These are phyloP conservation scores for Tuber microsphaerosporum DNA, from an alignment of 495 filamentous ascomycete genomes.

Conservation along the genomic window DNA sequence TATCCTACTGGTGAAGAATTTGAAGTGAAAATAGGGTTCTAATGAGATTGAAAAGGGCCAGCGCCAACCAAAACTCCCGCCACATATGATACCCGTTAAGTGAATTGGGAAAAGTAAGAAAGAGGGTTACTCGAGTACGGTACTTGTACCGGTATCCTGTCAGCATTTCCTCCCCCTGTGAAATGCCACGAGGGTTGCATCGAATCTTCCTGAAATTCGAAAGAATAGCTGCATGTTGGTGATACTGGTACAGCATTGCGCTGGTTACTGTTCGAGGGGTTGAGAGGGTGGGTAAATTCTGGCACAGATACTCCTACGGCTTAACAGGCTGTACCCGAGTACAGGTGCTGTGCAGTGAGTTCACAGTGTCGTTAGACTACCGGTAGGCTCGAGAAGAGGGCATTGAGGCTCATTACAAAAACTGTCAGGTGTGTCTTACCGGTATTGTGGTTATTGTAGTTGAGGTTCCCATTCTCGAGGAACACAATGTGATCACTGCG, in stretches of 20 bases:
- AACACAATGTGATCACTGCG: neutral
- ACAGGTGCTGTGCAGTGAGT: neutral
- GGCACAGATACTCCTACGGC: neutral
- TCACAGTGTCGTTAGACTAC: too few species aligned
- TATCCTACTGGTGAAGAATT: neutral
- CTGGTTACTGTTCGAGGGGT: neutral
- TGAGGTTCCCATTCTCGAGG: neutral
- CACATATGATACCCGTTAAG: neutral
- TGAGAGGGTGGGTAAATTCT: neutral
- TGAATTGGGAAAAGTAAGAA: neutral
- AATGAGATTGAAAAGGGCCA: neutral
- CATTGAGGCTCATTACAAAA: neutral
- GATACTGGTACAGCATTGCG: neutral
- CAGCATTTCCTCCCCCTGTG: neutral
- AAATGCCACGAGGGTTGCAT: conserved; percentile 5
- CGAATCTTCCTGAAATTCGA: neutral
- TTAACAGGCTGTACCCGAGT: neutral
- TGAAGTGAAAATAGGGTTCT: neutral
- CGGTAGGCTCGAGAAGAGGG: neutral
- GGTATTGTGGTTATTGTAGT: neutral
- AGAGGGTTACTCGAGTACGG: neutral
- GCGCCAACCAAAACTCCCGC: neutral
- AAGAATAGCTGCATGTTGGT: too few species aligned
- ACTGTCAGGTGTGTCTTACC: neutral
- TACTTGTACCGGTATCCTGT: neutral